These are phyloP conservation scores for Fusarium beomiforme DNA, from an alignment of 2,329 filamentous ascomycete genomes.

Conservation along the genomic window DNA sequence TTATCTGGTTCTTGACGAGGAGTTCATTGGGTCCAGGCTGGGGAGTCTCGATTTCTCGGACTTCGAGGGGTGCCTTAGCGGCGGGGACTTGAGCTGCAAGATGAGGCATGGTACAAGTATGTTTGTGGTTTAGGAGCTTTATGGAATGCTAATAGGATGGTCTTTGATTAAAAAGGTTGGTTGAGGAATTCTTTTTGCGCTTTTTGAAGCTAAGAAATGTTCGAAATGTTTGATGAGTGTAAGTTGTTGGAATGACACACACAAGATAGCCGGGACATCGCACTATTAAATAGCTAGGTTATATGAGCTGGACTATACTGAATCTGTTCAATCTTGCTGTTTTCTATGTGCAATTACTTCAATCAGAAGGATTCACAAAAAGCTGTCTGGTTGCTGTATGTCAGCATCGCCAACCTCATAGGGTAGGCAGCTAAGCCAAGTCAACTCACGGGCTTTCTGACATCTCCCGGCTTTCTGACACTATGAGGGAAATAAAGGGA, in stretches of 20 bases:
- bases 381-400: background rate
- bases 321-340: fast-evolving
- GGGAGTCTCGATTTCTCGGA: conserved; percentile 27
- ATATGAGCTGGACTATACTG: too few species aligned
- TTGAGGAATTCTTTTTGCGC: fast-evolving
- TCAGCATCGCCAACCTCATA: background rate
- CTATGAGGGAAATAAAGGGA: too few species aligned
- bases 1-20: conserved; percentile 32
- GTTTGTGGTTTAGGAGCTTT: too few species aligned
- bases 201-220: too few species aligned
- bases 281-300: background rate
- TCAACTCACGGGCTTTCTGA: too few species aligned
- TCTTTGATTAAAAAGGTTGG: fast-evolving
- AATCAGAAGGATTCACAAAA: background rate
- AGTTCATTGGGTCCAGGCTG: conserved; percentile 29
- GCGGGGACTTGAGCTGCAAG: conserved; percentile 25
- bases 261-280: fast-evolving
- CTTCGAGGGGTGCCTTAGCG: conserved; percentile 21
- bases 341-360: background rate
- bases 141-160: fast-evolving
- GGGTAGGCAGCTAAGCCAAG: too few species aligned
- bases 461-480: too few species aligned
- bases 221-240: fast-evolving
- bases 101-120: conserved; percentile 21
- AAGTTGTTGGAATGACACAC: fast-evolving